phyloP scores from a whole-genome alignment of 2,329 filamentous ascomycete genomes.

The Sphaerulina vaccinii region DNA sequence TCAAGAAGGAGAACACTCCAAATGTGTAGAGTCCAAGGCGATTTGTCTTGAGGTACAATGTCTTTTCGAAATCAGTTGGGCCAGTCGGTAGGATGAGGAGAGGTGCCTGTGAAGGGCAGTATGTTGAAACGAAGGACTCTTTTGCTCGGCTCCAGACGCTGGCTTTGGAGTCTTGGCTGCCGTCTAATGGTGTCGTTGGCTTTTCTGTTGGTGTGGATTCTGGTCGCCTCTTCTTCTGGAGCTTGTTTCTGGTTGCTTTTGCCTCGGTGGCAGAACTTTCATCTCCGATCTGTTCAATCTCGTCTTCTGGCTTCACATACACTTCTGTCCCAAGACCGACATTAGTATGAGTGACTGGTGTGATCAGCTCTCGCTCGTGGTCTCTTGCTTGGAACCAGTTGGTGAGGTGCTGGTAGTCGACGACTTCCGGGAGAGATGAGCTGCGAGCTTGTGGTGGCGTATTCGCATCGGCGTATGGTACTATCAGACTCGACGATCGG shows the following conservation, averaged over 20 bases:
- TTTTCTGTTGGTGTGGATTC: conserved; percentile 3
- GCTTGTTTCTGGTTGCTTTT: conserved; percentile 15
- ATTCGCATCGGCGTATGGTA: not conserved
- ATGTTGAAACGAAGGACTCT: conserved; percentile 20
- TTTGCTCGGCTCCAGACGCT: conserved; percentile 19
- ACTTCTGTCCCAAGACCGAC: not conserved
- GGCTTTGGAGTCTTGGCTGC: conserved; percentile 12
- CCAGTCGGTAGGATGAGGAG: conserved; percentile 38
- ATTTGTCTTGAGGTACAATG: conserved; percentile 43
- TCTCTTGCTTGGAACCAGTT: conserved; percentile 16
- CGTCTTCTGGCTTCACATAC: conserved; percentile 13
- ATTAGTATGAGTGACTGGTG: conserved; percentile 7
- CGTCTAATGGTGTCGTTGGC: not conserved
- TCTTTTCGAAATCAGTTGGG: conserved; percentile 44
- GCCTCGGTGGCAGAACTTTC: not conserved
- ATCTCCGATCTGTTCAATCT: conserved; percentile 14
- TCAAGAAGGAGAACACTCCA: conserved; percentile 43
- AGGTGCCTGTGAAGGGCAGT: conserved; percentile 21
- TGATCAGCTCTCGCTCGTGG: conserved; percentile 9
- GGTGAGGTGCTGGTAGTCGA: conserved; percentile 2
- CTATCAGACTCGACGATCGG: conserved; percentile 8
- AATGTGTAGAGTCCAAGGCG: conserved; percentile 43
- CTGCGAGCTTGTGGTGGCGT: not conserved
- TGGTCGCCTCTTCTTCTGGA: conserved; percentile 15
- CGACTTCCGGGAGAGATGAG: conserved; percentile 13